Percentiles rank a stretch among this genome's conserved stretches.
Evolutionary conservation across 1,139 yeast species (phyloP).

Genomic region (Magnusiomyces suaveolens): DNA sequence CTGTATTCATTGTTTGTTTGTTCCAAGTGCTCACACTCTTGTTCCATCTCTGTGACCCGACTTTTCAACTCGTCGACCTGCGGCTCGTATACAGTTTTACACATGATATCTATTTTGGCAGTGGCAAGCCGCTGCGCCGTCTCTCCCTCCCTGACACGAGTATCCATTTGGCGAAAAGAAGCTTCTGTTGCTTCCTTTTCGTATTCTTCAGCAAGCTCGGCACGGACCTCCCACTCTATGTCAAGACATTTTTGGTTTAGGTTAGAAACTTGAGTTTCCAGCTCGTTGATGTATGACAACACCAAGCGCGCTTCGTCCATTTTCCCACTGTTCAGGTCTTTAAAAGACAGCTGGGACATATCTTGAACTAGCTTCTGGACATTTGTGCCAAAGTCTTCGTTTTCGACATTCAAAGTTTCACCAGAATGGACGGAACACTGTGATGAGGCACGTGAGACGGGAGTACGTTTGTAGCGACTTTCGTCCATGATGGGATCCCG

Average conservation of each 20-base stretch:
- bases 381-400: neutral
- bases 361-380: neutral
- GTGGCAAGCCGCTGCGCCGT: neutral
- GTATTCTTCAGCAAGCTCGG: neutral
- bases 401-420: neutral
- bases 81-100: neutral
- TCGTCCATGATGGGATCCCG: neutral
- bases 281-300: neutral
- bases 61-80: neutral
- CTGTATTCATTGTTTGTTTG: neutral
- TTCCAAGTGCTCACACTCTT: neutral
- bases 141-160: neutral
- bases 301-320: neutral
- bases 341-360: neutral
- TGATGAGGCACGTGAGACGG: neutral
- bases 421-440: neutral
- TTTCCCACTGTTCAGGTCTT: neutral
- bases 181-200: neutral
- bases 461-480: too few species aligned
- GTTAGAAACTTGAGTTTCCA: neutral
- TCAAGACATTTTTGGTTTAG: neutral
- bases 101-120: neutral
- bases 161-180: neutral
- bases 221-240: slow-evolving; percentile 3
- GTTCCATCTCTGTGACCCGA: neutral